A percentile compares a stretch with the other conserved stretches of the same genome.
Conservation (phyloP, 306 rosid genomes). For the Psophocarpus tetragonolobus region DNA sequence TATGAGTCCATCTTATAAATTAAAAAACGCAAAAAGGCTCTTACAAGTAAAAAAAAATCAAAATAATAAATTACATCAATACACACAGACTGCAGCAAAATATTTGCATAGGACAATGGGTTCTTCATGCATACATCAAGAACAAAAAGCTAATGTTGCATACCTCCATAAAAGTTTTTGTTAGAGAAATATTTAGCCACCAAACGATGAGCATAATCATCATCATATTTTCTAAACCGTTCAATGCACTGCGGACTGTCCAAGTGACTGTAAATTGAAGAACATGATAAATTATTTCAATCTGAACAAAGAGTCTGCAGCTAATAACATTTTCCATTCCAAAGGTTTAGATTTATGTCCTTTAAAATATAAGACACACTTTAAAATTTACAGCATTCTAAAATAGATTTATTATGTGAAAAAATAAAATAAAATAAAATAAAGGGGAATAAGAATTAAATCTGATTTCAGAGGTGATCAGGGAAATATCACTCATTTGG, state of each 20-base stretch:
- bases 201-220: slow-evolving; percentile 45
- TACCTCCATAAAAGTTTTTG: slow-evolving; percentile 48
- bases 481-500: not conserved
- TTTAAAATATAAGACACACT: slow-evolving; percentile 12
- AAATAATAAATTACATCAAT: not conserved
- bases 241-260: slow-evolving; percentile 43
- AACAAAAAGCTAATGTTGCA: slow-evolving; percentile 8
- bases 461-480: not conserved
- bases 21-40: not conserved
- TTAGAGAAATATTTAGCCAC: slow-evolving; percentile 49
- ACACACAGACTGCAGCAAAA: not conserved
- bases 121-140: slow-evolving; percentile 11
- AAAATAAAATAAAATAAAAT: not conserved
- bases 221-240: slow-evolving; percentile 47
- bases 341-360: not conserved
- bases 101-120: slow-evolving; percentile 1
- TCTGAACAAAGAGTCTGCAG: slow-evolving; percentile 5
- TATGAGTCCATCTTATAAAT: not conserved
- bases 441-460: not conserved
- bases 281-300: slow-evolving; percentile 19
- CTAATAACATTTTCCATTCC: slow-evolving; percentile 2
- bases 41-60: not conserved
- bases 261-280: slow-evolving; percentile 46
- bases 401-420: not conserved
- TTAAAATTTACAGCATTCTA: not conserved